Conservation (phyloP, 768 basidiomycete genomes). For the Dacryopinax primogenitus region DNA sequence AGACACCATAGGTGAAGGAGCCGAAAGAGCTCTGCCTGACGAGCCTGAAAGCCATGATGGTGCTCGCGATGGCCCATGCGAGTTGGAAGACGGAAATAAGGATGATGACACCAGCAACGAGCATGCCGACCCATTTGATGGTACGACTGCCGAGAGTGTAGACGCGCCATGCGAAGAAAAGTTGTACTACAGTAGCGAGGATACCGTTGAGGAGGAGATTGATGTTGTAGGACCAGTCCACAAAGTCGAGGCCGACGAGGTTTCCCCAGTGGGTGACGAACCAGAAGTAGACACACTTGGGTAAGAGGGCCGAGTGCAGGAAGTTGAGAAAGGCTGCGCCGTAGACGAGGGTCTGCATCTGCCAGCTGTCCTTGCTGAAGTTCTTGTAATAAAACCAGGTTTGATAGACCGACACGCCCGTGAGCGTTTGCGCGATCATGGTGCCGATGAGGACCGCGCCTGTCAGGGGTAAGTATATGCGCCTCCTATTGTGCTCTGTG, state of each 20-base stretch:
- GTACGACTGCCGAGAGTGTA: constrained; percentile 1
- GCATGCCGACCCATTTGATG: background rate
- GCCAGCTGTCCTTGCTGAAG: background rate
- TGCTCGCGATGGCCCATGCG: background rate
- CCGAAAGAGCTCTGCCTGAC: constrained; percentile 5
- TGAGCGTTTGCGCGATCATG: constrained; percentile 6
- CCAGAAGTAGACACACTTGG: constrained; percentile 8
- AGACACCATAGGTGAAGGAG: constrained; percentile 2
- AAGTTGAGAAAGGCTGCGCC: background rate
- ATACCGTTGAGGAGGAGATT: constrained; percentile 8
- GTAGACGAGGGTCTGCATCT: background rate
- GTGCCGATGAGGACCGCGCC: constrained; percentile 3
- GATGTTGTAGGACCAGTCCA: constrained; percentile 8
- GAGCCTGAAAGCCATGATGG: constrained; percentile 4
- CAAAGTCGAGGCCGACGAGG: constrained; percentile 3
- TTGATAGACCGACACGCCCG: constrained; percentile 5
- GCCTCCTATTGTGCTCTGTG: background rate
- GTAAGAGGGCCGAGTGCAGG: background rate
- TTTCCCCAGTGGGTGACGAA: constrained; percentile 7
- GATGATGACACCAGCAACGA: background rate
- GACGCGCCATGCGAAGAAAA: constrained; percentile 6
- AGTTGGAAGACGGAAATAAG: constrained; percentile 2
- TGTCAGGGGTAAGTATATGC: background rate
- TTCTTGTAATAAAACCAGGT: constrained; percentile 5
- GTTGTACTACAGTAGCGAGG: background rate